These are phyloP conservation scores for Zopfochytrium polystomum DNA, from an alignment of 371 early-diverging fungal species.

Conservation along the genomic window DNA sequence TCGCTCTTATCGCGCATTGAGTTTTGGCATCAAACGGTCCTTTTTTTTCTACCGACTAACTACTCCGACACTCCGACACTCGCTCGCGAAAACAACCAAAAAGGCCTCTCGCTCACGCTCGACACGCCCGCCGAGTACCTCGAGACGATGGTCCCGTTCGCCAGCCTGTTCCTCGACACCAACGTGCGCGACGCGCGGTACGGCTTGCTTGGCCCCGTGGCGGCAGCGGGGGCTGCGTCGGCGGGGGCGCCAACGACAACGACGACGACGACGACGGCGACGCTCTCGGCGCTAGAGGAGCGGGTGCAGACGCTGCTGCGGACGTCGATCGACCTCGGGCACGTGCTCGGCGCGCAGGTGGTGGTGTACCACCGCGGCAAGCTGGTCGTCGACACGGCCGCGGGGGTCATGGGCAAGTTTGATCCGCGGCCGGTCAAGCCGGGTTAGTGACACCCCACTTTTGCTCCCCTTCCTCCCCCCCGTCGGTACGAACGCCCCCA, in stretches of 20 bases:
- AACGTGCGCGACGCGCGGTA: neutral
- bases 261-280: no score
- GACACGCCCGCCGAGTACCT: constrained; percentile 20
- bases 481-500: no score
- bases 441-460: constrained; percentile 1
- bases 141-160: constrained; percentile 31
- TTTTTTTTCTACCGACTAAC: no score
- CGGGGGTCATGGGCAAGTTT: constrained; percentile 24
- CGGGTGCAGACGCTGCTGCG: constrained; percentile 3
- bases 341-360: constrained; percentile 28
- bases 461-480: neutral
- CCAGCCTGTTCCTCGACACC: constrained; percentile 10
- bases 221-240: no score
- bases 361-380: constrained; percentile 15
- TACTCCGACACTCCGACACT: no score
- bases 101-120: constrained; percentile 13
- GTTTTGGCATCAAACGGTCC: constrained; percentile 13
- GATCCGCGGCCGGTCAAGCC: constrained; percentile 18
- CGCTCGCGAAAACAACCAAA: no score
- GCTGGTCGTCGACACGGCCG: constrained; percentile 16
- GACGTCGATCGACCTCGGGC: constrained; percentile 11
- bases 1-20: no score
- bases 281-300: neutral
- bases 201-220: neutral
- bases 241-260: no score